These are phyloP conservation scores for Rhizopogon roseolus DNA, from an alignment of 768 basidiomycete genomes.

Conservation along the genomic window DNA sequence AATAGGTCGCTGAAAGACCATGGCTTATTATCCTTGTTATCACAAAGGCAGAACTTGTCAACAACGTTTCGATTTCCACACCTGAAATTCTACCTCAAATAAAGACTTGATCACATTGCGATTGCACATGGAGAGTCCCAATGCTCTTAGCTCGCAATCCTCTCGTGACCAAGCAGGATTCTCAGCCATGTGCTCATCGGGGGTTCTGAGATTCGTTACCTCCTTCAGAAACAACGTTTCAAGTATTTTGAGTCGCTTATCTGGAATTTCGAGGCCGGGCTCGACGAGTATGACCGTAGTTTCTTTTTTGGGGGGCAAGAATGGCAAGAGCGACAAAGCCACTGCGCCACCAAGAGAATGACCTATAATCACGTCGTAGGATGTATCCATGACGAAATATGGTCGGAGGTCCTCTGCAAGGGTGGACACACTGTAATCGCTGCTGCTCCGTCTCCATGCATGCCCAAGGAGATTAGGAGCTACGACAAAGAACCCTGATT, in stretches of 20 bases:
- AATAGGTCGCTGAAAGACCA: constrained; percentile 15
- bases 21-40: constrained; percentile 6
- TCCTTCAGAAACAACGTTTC: background rate
- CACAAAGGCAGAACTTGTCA: background rate
- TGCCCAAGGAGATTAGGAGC: constrained; percentile 16
- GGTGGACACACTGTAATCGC: constrained; percentile 5
- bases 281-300: constrained; percentile 7
- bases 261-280: constrained; percentile 3
- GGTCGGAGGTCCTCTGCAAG: constrained; percentile 10
- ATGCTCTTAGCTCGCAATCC: constrained; percentile 3
- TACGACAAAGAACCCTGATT: constrained; percentile 13
- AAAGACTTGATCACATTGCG: background rate
- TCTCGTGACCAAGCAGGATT: constrained; percentile 13
- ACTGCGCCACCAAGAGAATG: constrained; percentile 16
- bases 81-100: background rate
- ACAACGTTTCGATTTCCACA: background rate
- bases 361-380: constrained; percentile 14
- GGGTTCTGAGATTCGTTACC: background rate
- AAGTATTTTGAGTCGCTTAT: background rate
- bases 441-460: constrained; percentile 4
- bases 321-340: constrained; percentile 9
- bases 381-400: constrained; percentile 5
- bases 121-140: constrained; percentile 6
- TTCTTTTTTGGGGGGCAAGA: constrained; percentile 4
- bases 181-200: background rate